Evolutionary conservation across 73 alveolate species (phyloP).

Genomic region (Effrenium voratum): DNA sequence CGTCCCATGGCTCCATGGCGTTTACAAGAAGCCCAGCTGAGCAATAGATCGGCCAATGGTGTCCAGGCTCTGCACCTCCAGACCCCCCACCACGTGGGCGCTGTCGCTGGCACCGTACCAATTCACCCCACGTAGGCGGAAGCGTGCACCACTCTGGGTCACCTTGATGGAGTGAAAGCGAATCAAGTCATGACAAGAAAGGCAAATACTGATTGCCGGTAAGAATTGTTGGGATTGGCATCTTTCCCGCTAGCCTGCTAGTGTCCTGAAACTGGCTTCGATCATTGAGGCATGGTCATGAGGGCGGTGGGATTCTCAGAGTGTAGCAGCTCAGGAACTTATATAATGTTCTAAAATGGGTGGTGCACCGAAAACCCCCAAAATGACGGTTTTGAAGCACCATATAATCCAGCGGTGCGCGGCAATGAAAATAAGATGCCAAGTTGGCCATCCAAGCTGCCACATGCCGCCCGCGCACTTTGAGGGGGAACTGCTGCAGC

Average conservation of each 20-base stretch:
- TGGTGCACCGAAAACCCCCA: not conserved
- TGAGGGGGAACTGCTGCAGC: constrained; percentile 60
- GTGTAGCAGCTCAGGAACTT: not conserved
- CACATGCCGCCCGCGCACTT: constrained; percentile 40
- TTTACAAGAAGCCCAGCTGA: no score
- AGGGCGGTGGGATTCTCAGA: not conserved
- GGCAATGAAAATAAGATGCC: not conserved
- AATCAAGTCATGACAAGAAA: not conserved
- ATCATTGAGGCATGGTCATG: not conserved
- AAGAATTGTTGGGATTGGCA: not conserved
- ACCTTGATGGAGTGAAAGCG: not conserved
- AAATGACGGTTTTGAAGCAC: no score
- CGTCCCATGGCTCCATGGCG: no score
- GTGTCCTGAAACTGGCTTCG: not conserved
- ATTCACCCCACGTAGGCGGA: constrained; percentile 56
- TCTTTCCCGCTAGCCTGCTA: not conserved
- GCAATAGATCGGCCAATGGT: constrained; percentile 45
- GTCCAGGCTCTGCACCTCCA: constrained; percentile 62
- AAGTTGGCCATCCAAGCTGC: not conserved
- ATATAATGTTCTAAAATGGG: not conserved
- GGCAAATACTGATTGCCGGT: not conserved
- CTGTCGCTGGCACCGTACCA: constrained; percentile 79
- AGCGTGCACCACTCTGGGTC: constrained; percentile 36
- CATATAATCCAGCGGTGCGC: not conserved
- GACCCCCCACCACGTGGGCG: constrained; percentile 80